phyloP scores from a whole-genome alignment of 73 alveolate species.

The Durusdinium trenchii region DNA sequence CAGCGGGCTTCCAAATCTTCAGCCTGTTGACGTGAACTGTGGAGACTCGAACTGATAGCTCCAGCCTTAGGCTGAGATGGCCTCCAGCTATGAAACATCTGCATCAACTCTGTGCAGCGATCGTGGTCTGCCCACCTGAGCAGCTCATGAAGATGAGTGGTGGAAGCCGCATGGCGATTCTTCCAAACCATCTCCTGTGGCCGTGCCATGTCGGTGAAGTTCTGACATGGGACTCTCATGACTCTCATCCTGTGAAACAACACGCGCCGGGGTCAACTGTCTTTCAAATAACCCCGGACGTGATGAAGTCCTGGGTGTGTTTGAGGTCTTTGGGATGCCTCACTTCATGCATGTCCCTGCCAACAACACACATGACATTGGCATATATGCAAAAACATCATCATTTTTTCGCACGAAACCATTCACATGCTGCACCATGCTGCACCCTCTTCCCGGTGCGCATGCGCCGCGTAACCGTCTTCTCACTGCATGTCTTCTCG shows the following conservation, averaged over 20 bases:
- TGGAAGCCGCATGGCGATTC: slow-evolving; percentile 74
- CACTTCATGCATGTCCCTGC: background rate
- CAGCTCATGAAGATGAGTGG: slow-evolving; percentile 53
- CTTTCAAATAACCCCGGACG: too few species aligned
- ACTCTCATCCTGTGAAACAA: too few species aligned
- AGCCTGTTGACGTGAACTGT: background rate
- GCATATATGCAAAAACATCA: background rate
- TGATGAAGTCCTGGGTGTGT: background rate
- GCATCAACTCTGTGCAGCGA: background rate
- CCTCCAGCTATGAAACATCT: too few species aligned
- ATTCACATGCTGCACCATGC: background rate
- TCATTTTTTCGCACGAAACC: background rate
- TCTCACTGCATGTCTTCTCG: background rate
- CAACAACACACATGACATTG: background rate
- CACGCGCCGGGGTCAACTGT: too few species aligned
- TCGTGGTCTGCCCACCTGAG: background rate
- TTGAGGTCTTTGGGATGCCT: too few species aligned
- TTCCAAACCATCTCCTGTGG: slow-evolving; percentile 83
- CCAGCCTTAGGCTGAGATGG: too few species aligned
- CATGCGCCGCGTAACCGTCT: background rate
- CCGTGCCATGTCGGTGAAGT: background rate
- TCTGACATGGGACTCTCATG: background rate
- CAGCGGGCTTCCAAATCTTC: slow-evolving; percentile 80
- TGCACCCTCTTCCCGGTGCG: background rate
- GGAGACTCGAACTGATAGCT: too few species aligned